Base-by-base conservation (phyloP, 2,329 filamentous ascomycete genomes). In the Aspergillus caelatus region DNA sequence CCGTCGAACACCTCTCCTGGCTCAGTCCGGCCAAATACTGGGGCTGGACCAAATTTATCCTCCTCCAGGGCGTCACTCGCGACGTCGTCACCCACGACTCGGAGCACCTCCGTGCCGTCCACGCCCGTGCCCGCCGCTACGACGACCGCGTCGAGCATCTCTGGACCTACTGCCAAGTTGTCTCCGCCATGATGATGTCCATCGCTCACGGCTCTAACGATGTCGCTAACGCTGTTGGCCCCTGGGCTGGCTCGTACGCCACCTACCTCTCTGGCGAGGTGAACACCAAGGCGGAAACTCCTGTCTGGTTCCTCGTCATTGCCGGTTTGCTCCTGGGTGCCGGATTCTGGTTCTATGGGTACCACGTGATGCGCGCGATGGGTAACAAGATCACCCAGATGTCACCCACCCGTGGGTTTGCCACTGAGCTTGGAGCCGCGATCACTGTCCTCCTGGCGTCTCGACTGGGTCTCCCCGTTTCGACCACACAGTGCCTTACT, bases 121-220 rank as follows among this genome's bases (percentile, higher is more conserved):
- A 82, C 67, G 71, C 78, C 48, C 74, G 75, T 28, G 81, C 81
- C 21, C 75, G 75, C 48, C 74, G 74, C 36, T 83, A 83, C 67
- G 81, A 83, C 70, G 79, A 79, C 65, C 75, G 78, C 21, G 79
- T 82, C 45, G 82, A 83, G 68, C 80, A 84, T 70, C 74, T 83
- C 57, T 83, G 78, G 77, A 82, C 81, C 1, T 83, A 78, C 67
- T 77, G 74, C 53, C 79, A 81, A 68, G 76, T 81, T 12, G 71
- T 74, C 58, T 75, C 74, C 5, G 79, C 79, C 53, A 77, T 79
- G 62, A 76, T 79, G 69, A 79, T 78, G 75, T 79, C 77, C 52
- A 78, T 81, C 63, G 77, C 79, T 4, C 80, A 82, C 70, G 80
- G 80, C 7, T 76, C 77, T 65, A 81, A 81, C 71, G 79, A 81